Conservation (phyloP, 1,284 basidiomycete genomes). For the Melanopsichium pennsylvanicum region DNA sequence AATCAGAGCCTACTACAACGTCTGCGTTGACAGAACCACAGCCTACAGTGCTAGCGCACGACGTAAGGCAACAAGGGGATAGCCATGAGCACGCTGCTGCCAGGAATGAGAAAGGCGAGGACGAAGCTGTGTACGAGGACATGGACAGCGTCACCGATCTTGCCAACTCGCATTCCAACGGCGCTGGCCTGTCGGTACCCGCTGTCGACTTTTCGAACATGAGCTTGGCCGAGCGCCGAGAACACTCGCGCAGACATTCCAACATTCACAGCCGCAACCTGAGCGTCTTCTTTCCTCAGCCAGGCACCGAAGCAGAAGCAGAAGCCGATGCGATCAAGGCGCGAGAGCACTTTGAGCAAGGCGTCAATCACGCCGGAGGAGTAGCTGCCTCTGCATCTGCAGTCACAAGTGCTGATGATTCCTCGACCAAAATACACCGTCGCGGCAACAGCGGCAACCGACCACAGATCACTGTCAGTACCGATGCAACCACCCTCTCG, state of each 20-base stretch:
- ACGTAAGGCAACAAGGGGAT: not conserved
- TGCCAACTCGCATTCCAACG: constrained; percentile 1
- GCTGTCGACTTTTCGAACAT: constrained; percentile 38
- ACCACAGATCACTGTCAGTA: constrained; percentile 49
- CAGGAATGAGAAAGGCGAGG: constrained; percentile 6
- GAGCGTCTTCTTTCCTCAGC: constrained; percentile 62
- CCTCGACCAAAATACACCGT: constrained; percentile 22
- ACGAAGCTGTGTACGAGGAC: constrained; percentile 36
- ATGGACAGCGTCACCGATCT: constrained; percentile 41
- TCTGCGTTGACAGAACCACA: not conserved
- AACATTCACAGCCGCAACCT: constrained; percentile 58
- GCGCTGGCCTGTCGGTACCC: not conserved
- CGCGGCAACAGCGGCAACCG: constrained; percentile 34
- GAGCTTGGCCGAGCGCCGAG: constrained; percentile 55
- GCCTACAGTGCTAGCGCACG: not conserved
- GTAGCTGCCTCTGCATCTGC: not conserved
- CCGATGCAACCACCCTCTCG: constrained; percentile 32
- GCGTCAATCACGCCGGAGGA: no score
- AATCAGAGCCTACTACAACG: not conserved
- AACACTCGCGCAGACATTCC: constrained; percentile 61
- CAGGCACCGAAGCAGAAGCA: constrained; percentile 58
- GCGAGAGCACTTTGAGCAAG: constrained; percentile 27
- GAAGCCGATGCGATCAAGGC: constrained; percentile 44
- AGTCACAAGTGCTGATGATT: not conserved
- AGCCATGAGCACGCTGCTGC: not conserved